A percentile compares a stretch with the other conserved stretches of the same genome.
Conservation (phyloP, 305 asterid genomes). For the Solanum aculeatissimum region DNA sequence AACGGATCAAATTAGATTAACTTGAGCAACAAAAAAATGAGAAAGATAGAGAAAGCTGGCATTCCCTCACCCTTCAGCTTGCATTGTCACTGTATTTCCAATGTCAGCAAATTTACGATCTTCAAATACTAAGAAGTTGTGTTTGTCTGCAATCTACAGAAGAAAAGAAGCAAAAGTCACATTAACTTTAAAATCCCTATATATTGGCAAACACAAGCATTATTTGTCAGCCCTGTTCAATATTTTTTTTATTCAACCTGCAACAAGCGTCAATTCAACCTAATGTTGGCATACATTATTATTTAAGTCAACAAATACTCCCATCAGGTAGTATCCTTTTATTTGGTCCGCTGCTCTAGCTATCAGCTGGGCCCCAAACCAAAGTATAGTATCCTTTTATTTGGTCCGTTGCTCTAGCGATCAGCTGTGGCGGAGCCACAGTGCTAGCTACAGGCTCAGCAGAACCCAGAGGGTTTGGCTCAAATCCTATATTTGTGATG, state of each 20-base stretch:
- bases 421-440: background rate
- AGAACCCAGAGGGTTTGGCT: background rate
- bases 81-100: constrained; percentile 98
- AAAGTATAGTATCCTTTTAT: background rate
- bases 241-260: background rate
- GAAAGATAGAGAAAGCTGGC: constrained; percentile 3
- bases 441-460: background rate
- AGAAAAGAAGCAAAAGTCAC: constrained; percentile 11
- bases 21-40: background rate
- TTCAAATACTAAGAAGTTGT: constrained; percentile 84
- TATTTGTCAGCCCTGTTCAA: background rate
- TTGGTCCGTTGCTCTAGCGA: background rate
- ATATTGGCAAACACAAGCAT: background rate
- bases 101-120: constrained; percentile 97
- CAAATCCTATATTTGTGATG: background rate
- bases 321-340: background rate
- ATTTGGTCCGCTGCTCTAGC: background rate
- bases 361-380: background rate
- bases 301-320: background rate
- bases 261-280: background rate
- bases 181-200: background rate
- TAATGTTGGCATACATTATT: background rate
- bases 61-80: constrained; percentile 72
- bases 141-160: constrained; percentile 88
- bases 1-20: background rate